Evolutionary conservation across 2,329 filamentous ascomycete genomes (phyloP).

Genomic region (Aureobasidium namibiae): DNA sequence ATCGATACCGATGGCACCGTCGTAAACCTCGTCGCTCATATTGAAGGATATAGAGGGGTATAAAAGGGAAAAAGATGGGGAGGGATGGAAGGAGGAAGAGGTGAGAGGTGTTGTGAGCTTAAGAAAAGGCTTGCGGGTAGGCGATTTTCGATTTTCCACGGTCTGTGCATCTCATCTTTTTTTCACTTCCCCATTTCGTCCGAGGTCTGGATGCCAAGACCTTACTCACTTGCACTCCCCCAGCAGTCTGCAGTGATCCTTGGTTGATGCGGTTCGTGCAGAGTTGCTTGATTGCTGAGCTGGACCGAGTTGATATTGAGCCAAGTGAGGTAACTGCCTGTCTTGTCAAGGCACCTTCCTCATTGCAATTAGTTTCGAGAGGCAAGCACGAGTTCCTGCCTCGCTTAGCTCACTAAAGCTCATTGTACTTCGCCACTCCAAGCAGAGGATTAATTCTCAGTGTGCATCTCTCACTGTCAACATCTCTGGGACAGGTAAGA

Average conservation of each 20-base stretch:
- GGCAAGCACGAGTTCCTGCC: background rate
- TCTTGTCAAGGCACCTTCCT: background rate
- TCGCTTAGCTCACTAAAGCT: background rate
- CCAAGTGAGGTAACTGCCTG: background rate
- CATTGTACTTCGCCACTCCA: background rate
- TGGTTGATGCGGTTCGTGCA: background rate
- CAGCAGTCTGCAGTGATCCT: background rate
- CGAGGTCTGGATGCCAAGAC: slow-evolving; percentile 9
- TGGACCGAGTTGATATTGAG: background rate
- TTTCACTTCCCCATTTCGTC: slow-evolving; percentile 6
- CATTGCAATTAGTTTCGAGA: background rate
- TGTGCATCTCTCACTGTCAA: background rate
- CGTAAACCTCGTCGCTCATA: slow-evolving; percentile 93
- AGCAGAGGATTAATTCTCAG: background rate
- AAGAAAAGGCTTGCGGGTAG: slow-evolving; percentile 12
- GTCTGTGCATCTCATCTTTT: slow-evolving; percentile 8
- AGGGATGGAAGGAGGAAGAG: slow-evolving; percentile 12
- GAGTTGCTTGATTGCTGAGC: background rate
- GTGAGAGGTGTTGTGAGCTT: slow-evolving; percentile 9
- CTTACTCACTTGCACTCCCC: background rate
- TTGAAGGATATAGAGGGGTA: slow-evolving; percentile 33
- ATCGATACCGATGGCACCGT: slow-evolving; percentile 99
- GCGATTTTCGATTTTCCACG: slow-evolving; percentile 10
- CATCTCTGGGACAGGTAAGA: background rate
- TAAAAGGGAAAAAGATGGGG: slow-evolving; percentile 11